These are phyloP conservation scores for Hygrophila difformis DNA, from an alignment of 257 asterid genomes.

Conservation along the genomic window DNA sequence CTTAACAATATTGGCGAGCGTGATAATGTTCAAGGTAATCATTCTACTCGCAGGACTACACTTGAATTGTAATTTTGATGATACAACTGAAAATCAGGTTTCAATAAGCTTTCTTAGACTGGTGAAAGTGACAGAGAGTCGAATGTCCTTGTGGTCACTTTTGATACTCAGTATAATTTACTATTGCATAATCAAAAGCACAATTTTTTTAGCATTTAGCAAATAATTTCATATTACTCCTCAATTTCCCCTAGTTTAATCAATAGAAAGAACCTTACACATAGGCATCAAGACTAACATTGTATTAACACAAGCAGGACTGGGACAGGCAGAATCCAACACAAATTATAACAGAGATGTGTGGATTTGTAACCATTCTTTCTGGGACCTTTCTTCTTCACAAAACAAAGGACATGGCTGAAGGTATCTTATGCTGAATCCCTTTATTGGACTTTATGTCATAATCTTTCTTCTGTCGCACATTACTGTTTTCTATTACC, in stretches of 20 bases:
- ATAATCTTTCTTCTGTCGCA: too few species aligned
- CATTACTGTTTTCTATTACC: too few species aligned
- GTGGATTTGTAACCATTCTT: conserved; percentile 93
- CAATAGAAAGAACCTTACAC: too few species aligned
- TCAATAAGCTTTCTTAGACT: not conserved
- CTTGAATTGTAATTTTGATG: not conserved
- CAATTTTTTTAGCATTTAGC: too few species aligned
- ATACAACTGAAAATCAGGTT: conserved; percentile 6
- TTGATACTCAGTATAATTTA: too few species aligned
- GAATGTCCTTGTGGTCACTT: too few species aligned
- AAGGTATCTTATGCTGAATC: conserved; percentile 34
- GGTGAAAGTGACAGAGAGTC: not conserved
- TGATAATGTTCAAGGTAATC: conserved; percentile 97
- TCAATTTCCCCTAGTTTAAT: too few species aligned
- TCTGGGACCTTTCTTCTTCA: conserved; percentile 98
- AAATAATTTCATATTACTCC: too few species aligned
- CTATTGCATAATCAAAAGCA: not conserved
- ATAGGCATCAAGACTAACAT: not conserved
- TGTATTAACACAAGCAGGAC: conserved; percentile 42
- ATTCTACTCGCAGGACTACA: conserved; percentile 9
- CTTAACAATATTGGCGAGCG: conserved; percentile 89
- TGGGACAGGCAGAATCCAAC: conserved; percentile 97
- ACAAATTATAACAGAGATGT: conserved; percentile 88
- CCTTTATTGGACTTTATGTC: conserved; percentile 1
- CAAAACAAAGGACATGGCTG: conserved; percentile 97